These are phyloP conservation scores for Hypoxylon subgilvum DNA, from an alignment of 495 filamentous ascomycete species.

Conservation along the genomic window DNA sequence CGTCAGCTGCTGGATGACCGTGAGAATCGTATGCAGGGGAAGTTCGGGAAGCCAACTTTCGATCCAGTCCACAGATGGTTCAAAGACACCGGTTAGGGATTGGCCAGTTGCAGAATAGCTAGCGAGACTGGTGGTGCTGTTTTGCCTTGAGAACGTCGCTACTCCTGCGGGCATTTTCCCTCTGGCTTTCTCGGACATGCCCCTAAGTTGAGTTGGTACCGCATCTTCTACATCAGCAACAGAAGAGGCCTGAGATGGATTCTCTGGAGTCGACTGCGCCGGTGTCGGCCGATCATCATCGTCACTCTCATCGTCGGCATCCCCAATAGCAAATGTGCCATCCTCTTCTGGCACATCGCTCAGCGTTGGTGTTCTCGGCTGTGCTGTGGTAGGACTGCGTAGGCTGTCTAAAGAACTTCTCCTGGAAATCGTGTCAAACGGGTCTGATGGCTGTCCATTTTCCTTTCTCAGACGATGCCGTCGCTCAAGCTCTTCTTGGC, in stretches of 20 bases:
- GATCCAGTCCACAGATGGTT: conserved; percentile 81
- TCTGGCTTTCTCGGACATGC: conserved; percentile 97
- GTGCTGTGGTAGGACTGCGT: conserved; percentile 64
- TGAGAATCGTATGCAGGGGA: conserved; percentile 88
- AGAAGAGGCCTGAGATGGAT: conserved; percentile 73
- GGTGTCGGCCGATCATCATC: conserved; percentile 70
- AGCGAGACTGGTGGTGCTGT: conserved; percentile 82
- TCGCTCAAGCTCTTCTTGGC: conserved; percentile 89
- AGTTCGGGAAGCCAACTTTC: conserved; percentile 93
- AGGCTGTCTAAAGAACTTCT: conserved; percentile 74
- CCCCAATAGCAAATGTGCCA: conserved; percentile 85
- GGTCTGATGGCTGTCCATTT: conserved; percentile 51
- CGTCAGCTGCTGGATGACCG: conserved; percentile 69
- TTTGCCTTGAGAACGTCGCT: conserved; percentile 84
- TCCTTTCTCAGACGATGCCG: conserved; percentile 78
- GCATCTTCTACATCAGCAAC: conserved; percentile 79
- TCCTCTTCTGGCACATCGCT: conserved; percentile 82
- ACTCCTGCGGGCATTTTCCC: conserved; percentile 95
- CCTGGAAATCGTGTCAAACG: conserved; percentile 54
- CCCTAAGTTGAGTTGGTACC: conserved; percentile 84
- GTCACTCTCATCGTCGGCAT: conserved; percentile 80
- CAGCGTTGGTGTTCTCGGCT: conserved; percentile 65
- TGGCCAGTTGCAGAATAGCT: conserved; percentile 64
- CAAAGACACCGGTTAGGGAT: conserved; percentile 66
- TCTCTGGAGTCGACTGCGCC: conserved; percentile 69